Base-by-base conservation (phyloP, 2,329 filamentous ascomycete genomes). In the Colletotrichum horii region DNA sequence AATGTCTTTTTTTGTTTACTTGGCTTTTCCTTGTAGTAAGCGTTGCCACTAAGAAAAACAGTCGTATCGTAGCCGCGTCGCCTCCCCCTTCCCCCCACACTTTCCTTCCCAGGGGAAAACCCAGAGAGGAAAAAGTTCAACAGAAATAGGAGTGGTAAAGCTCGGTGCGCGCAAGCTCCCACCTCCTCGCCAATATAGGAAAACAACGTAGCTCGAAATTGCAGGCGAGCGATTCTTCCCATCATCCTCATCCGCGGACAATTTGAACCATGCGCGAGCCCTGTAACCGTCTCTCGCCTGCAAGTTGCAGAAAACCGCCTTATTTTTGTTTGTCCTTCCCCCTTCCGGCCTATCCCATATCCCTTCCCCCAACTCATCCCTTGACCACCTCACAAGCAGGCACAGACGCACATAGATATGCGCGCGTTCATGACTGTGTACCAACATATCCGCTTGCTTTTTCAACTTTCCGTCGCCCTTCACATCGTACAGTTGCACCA, bases 401-500 rank as follows among this genome's bases (percentile, higher is more conserved):
- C 71, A 34, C 43, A 70, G n/a, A 30, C 58, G 71, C 38, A 58
- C 28, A 22, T 69, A 22, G 9, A 22, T 12, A 22, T 56, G 38
- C 65, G 48, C 30, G 43, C 11, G 67, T 22, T 70, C 48, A 24
- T 66, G 68, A 60, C 58, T 68, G 73, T 69, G 69, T 72, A 36
- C 68, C 68, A 72, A 76, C 60, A 69, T 55, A 28, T 22, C 52
- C n/a, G 55, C 64, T 72, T 28, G 72, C 73, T 72, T 75, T 75
- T 76, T 48, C 61, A 26, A 30, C 56, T 16, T 67, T 22, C 38
- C 58, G 28, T 62, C 43, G 64, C 67, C 34, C 75, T 24, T 65
- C 62, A 36, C 75, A 76, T 76, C 75, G 66, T 76, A 76, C 71
- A 75, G 71, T 70, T 56, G 74, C 66, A 71, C 72, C 65, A 71